phyloP scores from a whole-genome alignment of 345 rosid species.

The Tarenaya hassleriana region DNA sequence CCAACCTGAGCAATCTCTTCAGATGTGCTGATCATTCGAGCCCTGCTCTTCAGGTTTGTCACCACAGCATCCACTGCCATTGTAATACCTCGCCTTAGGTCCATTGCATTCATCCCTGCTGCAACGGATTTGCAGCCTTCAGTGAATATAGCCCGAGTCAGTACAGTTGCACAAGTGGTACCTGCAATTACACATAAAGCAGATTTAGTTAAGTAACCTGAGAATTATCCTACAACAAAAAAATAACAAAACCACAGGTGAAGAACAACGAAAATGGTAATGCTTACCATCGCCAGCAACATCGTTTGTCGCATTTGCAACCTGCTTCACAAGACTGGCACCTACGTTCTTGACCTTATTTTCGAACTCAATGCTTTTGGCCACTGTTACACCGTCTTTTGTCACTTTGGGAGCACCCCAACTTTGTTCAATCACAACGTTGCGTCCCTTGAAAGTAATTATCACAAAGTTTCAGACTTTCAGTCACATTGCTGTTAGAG shows the following conservation, averaged over 20 bases:
- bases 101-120: conserved; percentile 99
- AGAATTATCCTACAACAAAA: neutral
- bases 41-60: conserved; percentile 74
- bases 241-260: neutral
- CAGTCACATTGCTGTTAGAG: neutral
- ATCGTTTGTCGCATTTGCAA: conserved; percentile 97
- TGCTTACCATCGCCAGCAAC: conserved; percentile 88
- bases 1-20: conserved; percentile 99
- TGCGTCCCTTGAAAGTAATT: conserved; percentile 56
- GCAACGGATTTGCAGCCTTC: conserved; percentile 99
- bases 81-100: conserved; percentile 80
- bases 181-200: conserved; percentile 37
- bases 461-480: neutral
- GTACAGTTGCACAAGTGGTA: conserved; percentile 90
- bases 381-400: conserved; percentile 97
- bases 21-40: conserved; percentile 91
- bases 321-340: conserved; percentile 99
- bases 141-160: conserved; percentile 71
- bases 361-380: conserved; percentile 90
- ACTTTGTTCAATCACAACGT: conserved; percentile 90
- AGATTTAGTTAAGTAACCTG: neutral
- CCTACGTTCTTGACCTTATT: conserved; percentile 85
- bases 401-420: conserved; percentile 96
- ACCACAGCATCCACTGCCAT: conserved; percentile 95
- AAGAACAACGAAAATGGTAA: neutral